These are phyloP conservation scores for Ramularia collo-cygni DNA, from an alignment of 2,329 filamentous ascomycete species.

Conservation along the genomic window DNA sequence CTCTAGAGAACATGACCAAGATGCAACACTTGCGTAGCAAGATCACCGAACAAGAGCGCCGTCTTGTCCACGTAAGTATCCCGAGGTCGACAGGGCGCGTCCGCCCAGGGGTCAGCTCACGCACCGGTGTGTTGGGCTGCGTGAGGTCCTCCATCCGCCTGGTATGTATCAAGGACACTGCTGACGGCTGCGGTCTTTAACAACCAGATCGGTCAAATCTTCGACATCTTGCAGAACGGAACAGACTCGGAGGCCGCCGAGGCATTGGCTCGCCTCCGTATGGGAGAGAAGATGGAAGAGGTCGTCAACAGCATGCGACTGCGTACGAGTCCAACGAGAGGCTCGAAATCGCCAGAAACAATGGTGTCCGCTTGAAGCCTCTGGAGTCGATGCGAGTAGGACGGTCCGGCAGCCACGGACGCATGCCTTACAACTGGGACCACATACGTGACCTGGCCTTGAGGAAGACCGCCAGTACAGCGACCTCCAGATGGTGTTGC, in stretches of 20 bases:
- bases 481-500: too few relatives aligned
- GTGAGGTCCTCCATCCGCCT: too few relatives aligned
- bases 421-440: too few relatives aligned
- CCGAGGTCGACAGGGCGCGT: too few relatives aligned
- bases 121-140: too few relatives aligned
- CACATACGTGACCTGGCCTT: too few relatives aligned
- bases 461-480: too few relatives aligned
- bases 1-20: constrained; percentile 16
- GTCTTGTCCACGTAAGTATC: constrained; percentile 11
- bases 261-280: constrained; percentile 17
- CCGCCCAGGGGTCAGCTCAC: too few relatives aligned
- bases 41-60: constrained; percentile 10
- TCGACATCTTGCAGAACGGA: constrained; percentile 15
- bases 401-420: too few relatives aligned
- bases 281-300: constrained; percentile 15
- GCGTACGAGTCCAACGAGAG: background rate
- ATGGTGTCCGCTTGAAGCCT: background rate
- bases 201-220: constrained; percentile 9
- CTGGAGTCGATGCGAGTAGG: too few relatives aligned
- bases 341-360: background rate
- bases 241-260: constrained; percentile 17
- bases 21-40: constrained; percentile 17
- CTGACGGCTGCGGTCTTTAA: too few relatives aligned
- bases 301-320: constrained; percentile 1
- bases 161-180: too few relatives aligned